Percentiles rank a stretch among this genome's conserved stretches.
Conservation (phyloP, 495 filamentous ascomycete species). For the Penicillium tannophilum region DNA sequence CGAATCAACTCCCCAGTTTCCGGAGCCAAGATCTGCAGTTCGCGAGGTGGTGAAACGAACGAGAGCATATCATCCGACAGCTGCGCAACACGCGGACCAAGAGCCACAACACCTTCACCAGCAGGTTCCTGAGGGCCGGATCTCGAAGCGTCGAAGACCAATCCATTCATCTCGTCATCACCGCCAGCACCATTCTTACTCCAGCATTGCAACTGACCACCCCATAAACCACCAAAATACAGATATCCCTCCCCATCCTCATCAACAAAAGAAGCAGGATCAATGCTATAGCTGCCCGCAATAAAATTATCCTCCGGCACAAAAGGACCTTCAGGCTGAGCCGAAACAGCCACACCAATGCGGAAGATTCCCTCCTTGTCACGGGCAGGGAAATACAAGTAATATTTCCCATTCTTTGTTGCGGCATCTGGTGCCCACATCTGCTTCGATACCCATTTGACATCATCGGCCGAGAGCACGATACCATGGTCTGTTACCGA, state of each 20-base stretch:
- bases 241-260: slow-evolving; percentile 51
- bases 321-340: slow-evolving; percentile 51
- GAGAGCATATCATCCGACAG: slow-evolving; percentile 63
- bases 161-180: slow-evolving; percentile 15
- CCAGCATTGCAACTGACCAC: slow-evolving; percentile 68
- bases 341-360: slow-evolving; percentile 54
- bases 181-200: slow-evolving; percentile 3
- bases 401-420: slow-evolving; percentile 50
- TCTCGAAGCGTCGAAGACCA: slow-evolving; percentile 47
- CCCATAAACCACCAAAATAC: slow-evolving; percentile 64
- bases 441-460: slow-evolving; percentile 49
- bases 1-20: slow-evolving; percentile 57
- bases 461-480: slow-evolving; percentile 38
- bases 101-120: slow-evolving; percentile 47
- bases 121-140: slow-evolving; percentile 56
- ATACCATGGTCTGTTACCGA: slow-evolving; percentile 47
- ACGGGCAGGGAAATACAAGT: slow-evolving; percentile 51
- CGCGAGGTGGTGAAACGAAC: slow-evolving; percentile 50
- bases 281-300: slow-evolving; percentile 48
- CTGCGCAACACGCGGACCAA: slow-evolving; percentile 62
- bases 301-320: slow-evolving; percentile 39
- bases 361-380: slow-evolving; percentile 58
- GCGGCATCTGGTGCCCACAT: slow-evolving; percentile 55
- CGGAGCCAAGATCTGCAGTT: slow-evolving; percentile 58
- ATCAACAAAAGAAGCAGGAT: slow-evolving; percentile 53